phyloP scores from a whole-genome alignment of 257 asterid species.

The Plectranthus barbatus region DNA sequence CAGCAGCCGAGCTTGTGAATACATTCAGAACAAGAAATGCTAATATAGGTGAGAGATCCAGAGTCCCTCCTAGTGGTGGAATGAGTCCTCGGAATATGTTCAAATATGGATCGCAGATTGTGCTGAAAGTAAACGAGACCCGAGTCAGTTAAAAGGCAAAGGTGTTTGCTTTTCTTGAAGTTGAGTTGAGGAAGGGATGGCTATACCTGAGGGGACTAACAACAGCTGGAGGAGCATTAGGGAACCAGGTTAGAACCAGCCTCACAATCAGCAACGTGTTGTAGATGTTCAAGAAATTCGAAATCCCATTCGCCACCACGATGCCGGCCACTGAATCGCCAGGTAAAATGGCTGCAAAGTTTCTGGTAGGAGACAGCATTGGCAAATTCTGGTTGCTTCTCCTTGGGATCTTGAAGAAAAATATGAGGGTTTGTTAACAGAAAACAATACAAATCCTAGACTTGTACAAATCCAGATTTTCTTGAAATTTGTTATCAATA shows the following conservation, averaged over 20 bases:
- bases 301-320: slow-evolving; percentile 65
- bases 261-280: slow-evolving; percentile 66
- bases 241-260: slow-evolving; percentile 94
- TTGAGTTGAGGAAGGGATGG: background rate
- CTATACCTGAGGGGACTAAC: slow-evolving; percentile 74
- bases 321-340: slow-evolving; percentile 83
- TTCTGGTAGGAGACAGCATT: slow-evolving; percentile 27
- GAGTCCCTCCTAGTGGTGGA: slow-evolving; percentile 97
- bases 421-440: no score
- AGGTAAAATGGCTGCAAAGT: slow-evolving; percentile 76
- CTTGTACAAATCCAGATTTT: no score
- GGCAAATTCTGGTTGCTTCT: slow-evolving; percentile 10
- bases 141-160: no score
- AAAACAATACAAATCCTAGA: no score
- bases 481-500: no score
- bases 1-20: slow-evolving; percentile 75
- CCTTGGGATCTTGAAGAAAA: slow-evolving; percentile 51
- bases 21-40: slow-evolving; percentile 78
- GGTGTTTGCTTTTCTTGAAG: slow-evolving; percentile 11
- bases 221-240: slow-evolving; percentile 76
- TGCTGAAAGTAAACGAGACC: slow-evolving; percentile 43
- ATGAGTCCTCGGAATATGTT: slow-evolving; percentile 90
- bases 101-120: slow-evolving; percentile 91
- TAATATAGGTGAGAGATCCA: slow-evolving; percentile 77
- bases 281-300: slow-evolving; percentile 73